phyloP scores from a whole-genome alignment of 2,329 filamentous ascomycete genomes.

The Sarocladium oryzae region DNA sequence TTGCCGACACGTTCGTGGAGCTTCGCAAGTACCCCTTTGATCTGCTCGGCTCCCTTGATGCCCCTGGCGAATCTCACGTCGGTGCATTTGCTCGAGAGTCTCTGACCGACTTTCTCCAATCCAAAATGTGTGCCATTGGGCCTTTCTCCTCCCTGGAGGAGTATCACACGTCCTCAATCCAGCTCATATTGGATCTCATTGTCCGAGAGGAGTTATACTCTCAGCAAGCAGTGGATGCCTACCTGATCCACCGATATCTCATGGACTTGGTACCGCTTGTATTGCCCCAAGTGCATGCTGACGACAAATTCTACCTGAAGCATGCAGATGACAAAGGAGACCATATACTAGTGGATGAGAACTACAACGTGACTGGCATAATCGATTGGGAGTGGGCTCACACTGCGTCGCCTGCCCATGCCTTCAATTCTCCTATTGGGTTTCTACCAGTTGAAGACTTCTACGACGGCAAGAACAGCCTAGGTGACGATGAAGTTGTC shows the following conservation, averaged over 20 bases:
- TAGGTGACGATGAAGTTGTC: slow-evolving; percentile 30
- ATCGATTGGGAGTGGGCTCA: slow-evolving; percentile 39
- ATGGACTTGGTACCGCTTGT: slow-evolving; percentile 27
- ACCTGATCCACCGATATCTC: slow-evolving; percentile 35
- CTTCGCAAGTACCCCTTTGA: slow-evolving; percentile 29
- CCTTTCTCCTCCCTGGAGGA: slow-evolving; percentile 29
- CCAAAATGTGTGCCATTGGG: slow-evolving; percentile 23
- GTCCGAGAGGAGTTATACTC: slow-evolving; percentile 29
- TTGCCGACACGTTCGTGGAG: slow-evolving; percentile 33
- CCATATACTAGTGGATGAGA: slow-evolving; percentile 38
- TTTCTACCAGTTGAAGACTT: slow-evolving; percentile 34
- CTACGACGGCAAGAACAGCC: slow-evolving; percentile 27
- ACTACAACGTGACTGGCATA: slow-evolving; percentile 40
- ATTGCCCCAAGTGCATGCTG: slow-evolving; percentile 16
- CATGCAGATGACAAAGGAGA: slow-evolving; percentile 38
- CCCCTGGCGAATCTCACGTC: slow-evolving; percentile 20
- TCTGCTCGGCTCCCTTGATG: slow-evolving; percentile 27
- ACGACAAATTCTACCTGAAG: slow-evolving; percentile 35
- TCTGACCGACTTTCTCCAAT: slow-evolving; percentile 24
- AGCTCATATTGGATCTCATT: slow-evolving; percentile 31
- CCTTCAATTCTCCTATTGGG: slow-evolving; percentile 36
- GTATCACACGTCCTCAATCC: slow-evolving; percentile 27
- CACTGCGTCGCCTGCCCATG: slow-evolving; percentile 25
- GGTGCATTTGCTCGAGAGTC: slow-evolving; percentile 31
- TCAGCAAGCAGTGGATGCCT: slow-evolving; percentile 26